Conservation (phyloP, 345 rosid species). For the Linum tenue region DNA sequence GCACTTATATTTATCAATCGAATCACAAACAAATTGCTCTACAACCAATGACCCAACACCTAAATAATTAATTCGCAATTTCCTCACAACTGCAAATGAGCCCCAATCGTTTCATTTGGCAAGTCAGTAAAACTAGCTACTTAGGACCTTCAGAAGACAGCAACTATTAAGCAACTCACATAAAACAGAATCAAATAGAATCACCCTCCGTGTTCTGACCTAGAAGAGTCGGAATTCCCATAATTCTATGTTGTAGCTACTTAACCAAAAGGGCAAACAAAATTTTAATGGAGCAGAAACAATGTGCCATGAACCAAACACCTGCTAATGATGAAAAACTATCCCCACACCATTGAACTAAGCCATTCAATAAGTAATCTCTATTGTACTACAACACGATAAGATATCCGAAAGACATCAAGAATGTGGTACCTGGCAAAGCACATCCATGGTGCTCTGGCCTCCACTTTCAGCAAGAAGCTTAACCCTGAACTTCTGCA, state of each 20-base stretch:
- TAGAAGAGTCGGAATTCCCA: not conserved
- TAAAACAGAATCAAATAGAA: too few relatives aligned
- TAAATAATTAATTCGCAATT: too few relatives aligned
- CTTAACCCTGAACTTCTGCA: conserved; percentile 92
- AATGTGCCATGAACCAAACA: not conserved
- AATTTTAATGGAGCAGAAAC: not conserved
- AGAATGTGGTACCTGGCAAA: conserved; percentile 59
- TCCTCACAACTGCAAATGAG: not conserved
- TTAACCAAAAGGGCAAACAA: not conserved
- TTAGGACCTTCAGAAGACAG: not conserved
- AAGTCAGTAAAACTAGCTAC: not conserved
- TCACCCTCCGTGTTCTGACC: not conserved
- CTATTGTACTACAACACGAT: not conserved
- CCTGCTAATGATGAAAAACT: not conserved
- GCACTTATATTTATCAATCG: not conserved
- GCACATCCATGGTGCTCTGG: conserved; percentile 80
- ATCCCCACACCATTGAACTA: not conserved
- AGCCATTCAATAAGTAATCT: not conserved
- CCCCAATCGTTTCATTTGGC: not conserved
- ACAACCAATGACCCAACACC: not conserved
- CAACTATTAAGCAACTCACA: not conserved
- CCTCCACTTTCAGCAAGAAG: conserved; percentile 77
- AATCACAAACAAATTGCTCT: too few relatives aligned
- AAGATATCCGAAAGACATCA: not conserved
- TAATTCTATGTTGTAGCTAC: not conserved